Conservation (phyloP, 352 stramenopile species). For the Thalassiosira mediterranea region DNA sequence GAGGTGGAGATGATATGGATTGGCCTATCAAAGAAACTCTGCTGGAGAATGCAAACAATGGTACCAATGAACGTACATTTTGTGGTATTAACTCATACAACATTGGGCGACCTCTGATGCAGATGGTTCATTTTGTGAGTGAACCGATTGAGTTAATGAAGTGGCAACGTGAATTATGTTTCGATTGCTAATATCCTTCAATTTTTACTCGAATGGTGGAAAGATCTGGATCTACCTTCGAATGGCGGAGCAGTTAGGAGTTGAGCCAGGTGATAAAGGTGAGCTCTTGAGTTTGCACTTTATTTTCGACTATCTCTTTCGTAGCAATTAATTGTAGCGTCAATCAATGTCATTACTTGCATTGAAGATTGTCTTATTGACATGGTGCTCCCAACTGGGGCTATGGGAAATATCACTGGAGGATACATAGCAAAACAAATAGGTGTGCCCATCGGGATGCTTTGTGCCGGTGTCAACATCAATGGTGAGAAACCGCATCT, state of each 20-base stretch:
- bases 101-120: conserved; percentile 78
- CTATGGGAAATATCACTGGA: conserved; percentile 81
- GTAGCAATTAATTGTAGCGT: not conserved
- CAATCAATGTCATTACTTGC: not conserved
- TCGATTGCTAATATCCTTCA: no score
- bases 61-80: conserved; percentile 33
- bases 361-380: conserved; percentile 54
- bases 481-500: conserved; percentile 52
- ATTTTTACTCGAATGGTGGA: no score
- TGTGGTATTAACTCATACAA: conserved; percentile 85
- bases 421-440: conserved; percentile 79
- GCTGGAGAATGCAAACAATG: conserved; percentile 24
- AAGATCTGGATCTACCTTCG: conserved; percentile 81
- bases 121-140: conserved; percentile 85
- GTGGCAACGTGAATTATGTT: no score
- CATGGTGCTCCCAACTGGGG: conserved; percentile 80
- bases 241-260: conserved; percentile 54
- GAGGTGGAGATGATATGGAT: conserved; percentile 85
- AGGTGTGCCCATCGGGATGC: conserved; percentile 70
- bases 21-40: conserved; percentile 77
- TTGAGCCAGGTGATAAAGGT: conserved; percentile 42
- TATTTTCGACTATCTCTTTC: not conserved
- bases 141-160: no score
- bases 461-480: conserved; percentile 73
- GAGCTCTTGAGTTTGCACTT: not conserved